Base-by-base conservation (phyloP, 2,329 filamentous ascomycete genomes). In the Calonectria henricotiae region DNA sequence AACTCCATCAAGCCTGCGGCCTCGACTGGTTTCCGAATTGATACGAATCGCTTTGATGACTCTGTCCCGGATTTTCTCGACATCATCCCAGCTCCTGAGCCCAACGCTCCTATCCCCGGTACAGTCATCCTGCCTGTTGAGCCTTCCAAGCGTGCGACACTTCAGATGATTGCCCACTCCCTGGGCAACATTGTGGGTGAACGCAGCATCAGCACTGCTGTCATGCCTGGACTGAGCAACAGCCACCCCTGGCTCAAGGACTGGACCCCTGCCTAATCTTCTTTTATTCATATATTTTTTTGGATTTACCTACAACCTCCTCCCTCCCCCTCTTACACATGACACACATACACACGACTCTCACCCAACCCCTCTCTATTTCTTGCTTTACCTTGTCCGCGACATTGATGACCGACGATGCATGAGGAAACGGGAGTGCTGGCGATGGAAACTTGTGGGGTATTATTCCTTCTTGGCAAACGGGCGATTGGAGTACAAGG, bases 131-230 rank as follows among this genome's bases (percentile, higher is more conserved):
- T 75, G 4, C 70, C 71, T 9, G 63, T 71, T 4, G 71, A 74
- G 47, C 73, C 76, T 8, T 78, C 76, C 43, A 73, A 67, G 25
- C 69, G 70, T 6, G 76, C 76, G 25, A 78, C 76, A 5, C 54
- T 72, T 1, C 76, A 78, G 54, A 78, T 78, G 76, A 73, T 78
- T 61, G 70, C 71, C 27, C 76, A 78, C 54, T 77, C 74, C 6
- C 73, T 78, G 0, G 76, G 76, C 8, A 78, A 76, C 25, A 74
- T 78, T 35, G 66, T 78, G 30, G 76, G 76, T 9, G 76, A 78
- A 47, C 76, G 76, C 23, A 78, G 75, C 62, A 67, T 75, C 43
- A 73, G 74, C 46, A 77, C 73, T 39, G 76, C 70, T 20, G 70
- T 76, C n/a, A 72, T 78, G 49, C 72, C 71, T 2, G 70, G 68